Base-by-base conservation (phyloP, 371 early-diverging fungal genomes). In the Lichtheimia corymbifera region DNA sequence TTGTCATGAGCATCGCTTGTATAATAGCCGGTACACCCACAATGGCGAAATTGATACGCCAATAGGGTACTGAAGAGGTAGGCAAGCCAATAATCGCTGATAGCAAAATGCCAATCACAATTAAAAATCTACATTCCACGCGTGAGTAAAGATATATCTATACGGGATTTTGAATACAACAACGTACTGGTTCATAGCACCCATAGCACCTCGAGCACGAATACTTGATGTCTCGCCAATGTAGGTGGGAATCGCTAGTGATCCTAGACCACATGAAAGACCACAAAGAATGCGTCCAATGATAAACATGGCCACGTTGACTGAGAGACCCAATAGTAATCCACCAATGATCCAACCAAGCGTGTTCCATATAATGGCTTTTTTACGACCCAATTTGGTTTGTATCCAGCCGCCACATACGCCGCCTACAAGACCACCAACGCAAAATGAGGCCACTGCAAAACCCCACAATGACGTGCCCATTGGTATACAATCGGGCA, bases 191-290 rank as follows among this genome's bases (percentile, higher is more conserved):
- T 93, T 84, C 50, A 84, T 78, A 17, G 90, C 76, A 42, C 85
- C 80, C 61, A 89, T 69, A 3, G 80, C 73, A 9, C 93, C 94
- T 58, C 93, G 80, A 12, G 74, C 72, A 11, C 77, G 72, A 2
- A 81, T 76, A 0, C 93, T 90, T 4, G 92, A 71, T 50, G 94
- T 84, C 61, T 93, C 91, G 7, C 85, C 84, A 22, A 94, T 79
- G 61, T 94, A 95, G 2, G 86, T 82, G 0, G 95, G 89, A 1
- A 89, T 84, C 13, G 83, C 82, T 20, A 86, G 87, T 52, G 91
- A 86, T n/a, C 88, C 84, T 2, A 88, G 67, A 14, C 95, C 96
- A 15, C 90, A 83, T 4, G 84, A 93, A 53, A 70, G 18, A 15
- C 71, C 71, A 25, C 63, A 60, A 13, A 70, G 53, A 30, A 70